phyloP scores from a whole-genome alignment of 306 rosid genomes.

The Quercus robur region DNA sequence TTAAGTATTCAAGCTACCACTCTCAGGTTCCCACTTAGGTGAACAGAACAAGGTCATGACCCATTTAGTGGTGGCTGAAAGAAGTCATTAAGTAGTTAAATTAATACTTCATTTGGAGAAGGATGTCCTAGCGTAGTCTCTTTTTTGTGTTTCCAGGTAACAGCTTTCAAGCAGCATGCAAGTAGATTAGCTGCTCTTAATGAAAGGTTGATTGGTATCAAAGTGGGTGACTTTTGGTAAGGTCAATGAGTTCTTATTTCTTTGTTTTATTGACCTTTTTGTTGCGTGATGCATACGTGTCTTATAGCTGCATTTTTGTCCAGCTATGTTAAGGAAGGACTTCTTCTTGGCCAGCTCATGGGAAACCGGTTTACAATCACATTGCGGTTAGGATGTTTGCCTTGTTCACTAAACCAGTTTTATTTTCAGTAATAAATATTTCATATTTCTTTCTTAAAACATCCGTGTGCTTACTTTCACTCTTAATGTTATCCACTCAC shows the following conservation, averaged over 20 bases:
- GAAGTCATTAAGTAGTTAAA: background rate
- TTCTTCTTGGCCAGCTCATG: constrained; percentile 86
- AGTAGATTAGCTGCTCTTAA: constrained; percentile 82
- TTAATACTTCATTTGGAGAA: constrained; percentile 1
- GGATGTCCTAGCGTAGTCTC: constrained; percentile 17
- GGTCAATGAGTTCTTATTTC: constrained; percentile 25
- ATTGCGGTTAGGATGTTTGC: constrained; percentile 61
- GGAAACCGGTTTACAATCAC: constrained; percentile 88
- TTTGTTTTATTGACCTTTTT: background rate
- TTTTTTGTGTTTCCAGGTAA: constrained; percentile 58
- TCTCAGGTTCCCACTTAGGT: too few species aligned
- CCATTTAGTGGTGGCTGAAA: background rate
- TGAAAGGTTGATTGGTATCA: constrained; percentile 77
- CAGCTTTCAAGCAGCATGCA: constrained; percentile 83
- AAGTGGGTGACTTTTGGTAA: constrained; percentile 94
- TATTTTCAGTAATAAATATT: background rate
- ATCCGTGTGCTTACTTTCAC: constrained; percentile 9
- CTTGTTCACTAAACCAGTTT: background rate
- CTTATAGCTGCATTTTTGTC: constrained; percentile 31
- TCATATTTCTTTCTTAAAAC: background rate
- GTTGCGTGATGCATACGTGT: constrained; percentile 19
- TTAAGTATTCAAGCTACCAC: too few species aligned
- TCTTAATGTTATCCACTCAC: constrained; percentile 17
- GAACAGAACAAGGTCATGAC: too few species aligned
- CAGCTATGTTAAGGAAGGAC: constrained; percentile 85